Conservation (phyloP, 805 yeast genomes). For the Starmerella stigmatis region DNA sequence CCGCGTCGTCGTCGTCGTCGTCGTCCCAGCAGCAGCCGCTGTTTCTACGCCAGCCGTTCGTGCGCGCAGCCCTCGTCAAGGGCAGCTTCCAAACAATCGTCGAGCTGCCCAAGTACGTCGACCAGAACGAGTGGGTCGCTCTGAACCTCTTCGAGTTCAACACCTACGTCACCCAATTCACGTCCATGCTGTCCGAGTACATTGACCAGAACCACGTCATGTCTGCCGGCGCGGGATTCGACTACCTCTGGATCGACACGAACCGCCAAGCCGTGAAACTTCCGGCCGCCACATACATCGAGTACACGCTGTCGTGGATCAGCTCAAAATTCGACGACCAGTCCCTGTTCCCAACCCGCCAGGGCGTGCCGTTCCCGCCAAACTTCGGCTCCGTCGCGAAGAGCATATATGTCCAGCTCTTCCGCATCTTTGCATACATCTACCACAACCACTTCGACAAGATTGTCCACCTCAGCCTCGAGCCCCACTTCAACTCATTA, state of each 20-base stretch:
- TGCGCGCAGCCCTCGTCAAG: slow-evolving; percentile 85
- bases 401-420: slow-evolving; percentile 83
- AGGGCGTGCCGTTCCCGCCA: slow-evolving; percentile 81
- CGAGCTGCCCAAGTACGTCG: slow-evolving; percentile 89
- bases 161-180: slow-evolving; percentile 75
- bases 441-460: slow-evolving; percentile 92
- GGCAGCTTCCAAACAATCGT: slow-evolving; percentile 96
- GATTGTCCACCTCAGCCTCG: slow-evolving; percentile 79
- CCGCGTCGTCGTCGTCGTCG: not conserved
- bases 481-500: slow-evolving; percentile 96
- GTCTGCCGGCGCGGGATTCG: slow-evolving; percentile 91
- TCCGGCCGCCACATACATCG: slow-evolving; percentile 90
- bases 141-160: slow-evolving; percentile 82
- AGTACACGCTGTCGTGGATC: slow-evolving; percentile 84
- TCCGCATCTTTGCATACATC: slow-evolving; percentile 88
- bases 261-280: slow-evolving; percentile 70
- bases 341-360: slow-evolving; percentile 79
- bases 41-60: slow-evolving; percentile 85
- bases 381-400: slow-evolving; percentile 72
- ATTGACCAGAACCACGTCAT: slow-evolving; percentile 75
- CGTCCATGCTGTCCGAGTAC: slow-evolving; percentile 82
- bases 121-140: slow-evolving; percentile 91
- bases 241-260: slow-evolving; percentile 81
- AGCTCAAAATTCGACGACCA: slow-evolving; percentile 81
- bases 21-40: slow-evolving; percentile 38